Conservation (phyloP, 202 grass and related monocot species). For the Elaeis oleifera region DNA sequence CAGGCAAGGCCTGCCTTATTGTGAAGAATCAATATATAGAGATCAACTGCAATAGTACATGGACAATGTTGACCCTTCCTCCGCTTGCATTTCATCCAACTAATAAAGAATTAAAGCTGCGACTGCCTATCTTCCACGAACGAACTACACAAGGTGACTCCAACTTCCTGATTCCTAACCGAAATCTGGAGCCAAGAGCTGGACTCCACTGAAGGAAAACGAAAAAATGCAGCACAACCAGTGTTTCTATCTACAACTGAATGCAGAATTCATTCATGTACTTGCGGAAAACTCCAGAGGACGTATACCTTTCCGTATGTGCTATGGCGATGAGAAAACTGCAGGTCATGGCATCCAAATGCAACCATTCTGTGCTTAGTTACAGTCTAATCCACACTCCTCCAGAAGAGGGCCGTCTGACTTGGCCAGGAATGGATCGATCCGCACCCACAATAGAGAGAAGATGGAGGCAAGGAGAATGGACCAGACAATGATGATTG, state of each 20-base stretch:
- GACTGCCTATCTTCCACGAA: no score
- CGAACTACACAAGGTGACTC: no score
- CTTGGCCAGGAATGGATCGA: conserved; percentile 8
- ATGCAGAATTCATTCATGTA: neutral
- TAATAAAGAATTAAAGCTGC: no score
- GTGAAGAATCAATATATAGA: conserved; percentile 6
- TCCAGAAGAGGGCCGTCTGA: conserved; percentile 6
- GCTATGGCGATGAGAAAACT: neutral
- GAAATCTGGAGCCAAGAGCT: no score
- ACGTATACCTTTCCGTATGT: neutral
- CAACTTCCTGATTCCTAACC: no score
- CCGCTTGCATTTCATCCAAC: no score
- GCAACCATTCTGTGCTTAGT: neutral
- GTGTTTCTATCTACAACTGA: neutral
- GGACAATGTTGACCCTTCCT: neutral
- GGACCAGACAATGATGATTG: conserved; percentile 14
- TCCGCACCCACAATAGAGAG: conserved; percentile 10
- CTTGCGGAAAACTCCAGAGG: no score
- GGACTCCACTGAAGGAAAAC: neutral
- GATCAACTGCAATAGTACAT: conserved; percentile 5
- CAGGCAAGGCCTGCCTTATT: neutral
- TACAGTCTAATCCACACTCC: conserved; percentile 16
- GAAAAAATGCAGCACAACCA: neutral
- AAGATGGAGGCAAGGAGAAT: conserved; percentile 13
- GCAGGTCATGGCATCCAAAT: neutral